Percentiles rank a stretch among this genome's conserved stretches.
Evolutionary conservation across 306 rosid genomes (phyloP).

Genomic region (Prinsepia uniflora): DNA sequence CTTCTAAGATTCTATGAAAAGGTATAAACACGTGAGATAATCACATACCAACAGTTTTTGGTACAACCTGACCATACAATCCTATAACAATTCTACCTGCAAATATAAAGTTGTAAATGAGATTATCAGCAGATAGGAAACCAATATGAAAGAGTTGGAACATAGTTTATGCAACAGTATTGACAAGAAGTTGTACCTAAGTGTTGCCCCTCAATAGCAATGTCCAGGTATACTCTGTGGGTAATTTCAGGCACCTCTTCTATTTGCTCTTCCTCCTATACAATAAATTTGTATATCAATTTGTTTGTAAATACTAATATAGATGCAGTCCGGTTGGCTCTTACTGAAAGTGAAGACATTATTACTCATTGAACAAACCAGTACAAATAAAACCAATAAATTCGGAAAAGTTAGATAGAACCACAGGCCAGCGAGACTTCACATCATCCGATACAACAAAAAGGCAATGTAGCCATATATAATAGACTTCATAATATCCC

Average conservation of each 20-base stretch:
- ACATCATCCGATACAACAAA: neutral
- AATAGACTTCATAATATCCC: too few species aligned
- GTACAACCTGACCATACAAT: conserved; percentile 73
- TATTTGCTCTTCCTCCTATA: conserved; percentile 49
- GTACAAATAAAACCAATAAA: neutral
- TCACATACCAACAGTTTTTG: conserved; percentile 77
- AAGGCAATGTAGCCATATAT: conserved; percentile 2
- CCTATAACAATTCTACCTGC: conserved; percentile 86
- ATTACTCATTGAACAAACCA: neutral
- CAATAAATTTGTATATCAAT: conserved; percentile 10
- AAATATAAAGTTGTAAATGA: conserved; percentile 17
- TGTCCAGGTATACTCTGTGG: conserved; percentile 73
- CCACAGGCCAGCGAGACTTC: neutral
- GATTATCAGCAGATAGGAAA: conserved; percentile 24
- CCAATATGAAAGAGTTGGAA: neutral
- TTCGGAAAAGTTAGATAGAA: neutral
- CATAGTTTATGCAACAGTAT: neutral
- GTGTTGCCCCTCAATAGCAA: conserved; percentile 68
- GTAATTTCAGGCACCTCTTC: conserved; percentile 75
- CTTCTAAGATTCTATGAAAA: conserved; percentile 6
- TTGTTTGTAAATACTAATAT: neutral
- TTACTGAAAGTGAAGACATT: neutral
- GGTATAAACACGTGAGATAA: conserved; percentile 13
- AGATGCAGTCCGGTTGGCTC: neutral
- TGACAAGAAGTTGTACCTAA: conserved; percentile 41